Conservation (phyloP, 495 filamentous ascomycete species). For the Tuber calosporum region DNA sequence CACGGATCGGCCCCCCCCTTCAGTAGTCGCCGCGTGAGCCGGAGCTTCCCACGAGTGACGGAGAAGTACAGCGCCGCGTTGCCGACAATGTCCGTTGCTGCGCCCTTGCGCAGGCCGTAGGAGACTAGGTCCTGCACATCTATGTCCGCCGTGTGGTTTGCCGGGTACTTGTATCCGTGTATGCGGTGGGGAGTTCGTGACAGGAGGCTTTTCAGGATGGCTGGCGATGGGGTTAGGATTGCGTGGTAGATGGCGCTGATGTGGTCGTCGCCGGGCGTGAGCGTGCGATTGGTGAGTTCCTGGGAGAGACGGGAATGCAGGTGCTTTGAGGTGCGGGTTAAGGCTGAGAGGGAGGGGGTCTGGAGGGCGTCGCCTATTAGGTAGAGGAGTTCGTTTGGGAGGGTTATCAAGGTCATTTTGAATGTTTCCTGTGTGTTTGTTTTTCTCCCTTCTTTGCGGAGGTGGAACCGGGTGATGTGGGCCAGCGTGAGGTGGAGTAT, state of each 20-base stretch:
- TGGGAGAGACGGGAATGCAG: neutral
- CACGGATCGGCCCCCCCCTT: neutral
- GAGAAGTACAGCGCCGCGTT: neutral
- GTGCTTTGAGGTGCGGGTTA: neutral
- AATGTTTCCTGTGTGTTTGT: neutral
- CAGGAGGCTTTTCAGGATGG: neutral
- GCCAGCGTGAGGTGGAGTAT: neutral
- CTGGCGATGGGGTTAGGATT: neutral
- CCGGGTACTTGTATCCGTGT: slow-evolving; percentile 3
- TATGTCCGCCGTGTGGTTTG: neutral
- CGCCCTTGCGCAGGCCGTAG: neutral
- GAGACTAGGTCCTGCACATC: neutral
- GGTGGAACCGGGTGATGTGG: neutral
- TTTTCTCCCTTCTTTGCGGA: neutral
- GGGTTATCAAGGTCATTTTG: neutral
- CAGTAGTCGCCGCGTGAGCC: neutral
- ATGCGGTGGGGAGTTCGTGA: neutral
- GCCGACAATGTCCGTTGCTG: neutral
- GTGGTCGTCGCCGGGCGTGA: neutral
- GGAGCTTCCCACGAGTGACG: neutral
- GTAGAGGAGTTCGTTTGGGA: neutral
- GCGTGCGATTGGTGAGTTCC: neutral
- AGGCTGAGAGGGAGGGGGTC: neutral
- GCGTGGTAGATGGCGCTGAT: slow-evolving; percentile 1
- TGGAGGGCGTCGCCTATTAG: neutral